These are phyloP conservation scores for Geranomyces michiganensis DNA, from an alignment of 192 early-diverging fungal genomes.

Conservation along the genomic window DNA sequence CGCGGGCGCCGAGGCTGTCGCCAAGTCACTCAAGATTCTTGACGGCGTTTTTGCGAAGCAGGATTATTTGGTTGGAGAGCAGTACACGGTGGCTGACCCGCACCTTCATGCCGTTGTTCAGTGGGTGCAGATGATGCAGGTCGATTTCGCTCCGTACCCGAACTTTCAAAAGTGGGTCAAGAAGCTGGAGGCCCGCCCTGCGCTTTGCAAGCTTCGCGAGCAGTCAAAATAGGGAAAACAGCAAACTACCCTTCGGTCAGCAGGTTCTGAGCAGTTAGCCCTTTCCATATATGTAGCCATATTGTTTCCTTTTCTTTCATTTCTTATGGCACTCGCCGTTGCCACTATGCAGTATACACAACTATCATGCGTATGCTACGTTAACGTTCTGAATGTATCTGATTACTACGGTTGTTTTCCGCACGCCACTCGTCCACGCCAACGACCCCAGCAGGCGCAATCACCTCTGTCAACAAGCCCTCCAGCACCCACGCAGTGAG, in stretches of 20 bases:
- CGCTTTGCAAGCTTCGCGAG: conserved; percentile 5
- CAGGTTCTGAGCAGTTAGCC: neutral
- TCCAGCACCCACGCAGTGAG: conserved; percentile 81
- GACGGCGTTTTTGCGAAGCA: neutral
- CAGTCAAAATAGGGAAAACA: neutral
- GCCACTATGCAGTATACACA: no score
- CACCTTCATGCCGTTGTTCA: neutral
- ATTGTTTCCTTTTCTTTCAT: neutral
- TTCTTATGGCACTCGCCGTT: neutral
- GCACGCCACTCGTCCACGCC: conserved; percentile 2
- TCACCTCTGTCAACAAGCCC: conserved; percentile 37
- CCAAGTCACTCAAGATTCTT: neutral
- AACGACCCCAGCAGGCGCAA: conserved; percentile 23
- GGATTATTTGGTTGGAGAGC: neutral
- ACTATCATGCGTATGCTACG: no score
- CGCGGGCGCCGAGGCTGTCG: neutral
- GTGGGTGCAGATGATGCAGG: conserved; percentile 3
- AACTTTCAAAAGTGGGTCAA: neutral
- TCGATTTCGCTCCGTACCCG: neutral
- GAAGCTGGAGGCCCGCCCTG: neutral
- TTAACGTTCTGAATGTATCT: no score
- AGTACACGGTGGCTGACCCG: conserved; percentile 9
- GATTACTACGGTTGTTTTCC: no score
- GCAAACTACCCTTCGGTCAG: neutral
- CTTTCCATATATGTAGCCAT: neutral